phyloP scores from a whole-genome alignment of 2,329 filamentous ascomycete species.

The Knufia fluminis region DNA sequence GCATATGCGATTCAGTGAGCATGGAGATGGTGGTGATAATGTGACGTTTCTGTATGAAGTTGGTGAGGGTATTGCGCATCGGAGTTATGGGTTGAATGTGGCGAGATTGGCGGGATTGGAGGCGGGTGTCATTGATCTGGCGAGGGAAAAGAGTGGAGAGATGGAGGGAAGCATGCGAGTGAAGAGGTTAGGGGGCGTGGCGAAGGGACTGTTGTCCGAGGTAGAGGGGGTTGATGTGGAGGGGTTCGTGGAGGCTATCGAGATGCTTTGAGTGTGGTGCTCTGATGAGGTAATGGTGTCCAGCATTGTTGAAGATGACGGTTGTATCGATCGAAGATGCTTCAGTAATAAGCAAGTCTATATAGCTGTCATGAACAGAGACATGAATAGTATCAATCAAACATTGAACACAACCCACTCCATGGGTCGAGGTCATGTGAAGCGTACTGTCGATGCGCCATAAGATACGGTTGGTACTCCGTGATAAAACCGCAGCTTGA shows the following conservation, averaged over 20 bases:
- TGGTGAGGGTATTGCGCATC: constrained; percentile 79
- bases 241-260: constrained; percentile 20
- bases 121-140: constrained; percentile 64
- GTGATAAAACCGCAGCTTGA: too few species aligned
- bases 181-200: constrained; percentile 45
- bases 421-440: too few species aligned
- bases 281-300: too few species aligned
- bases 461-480: too few species aligned
- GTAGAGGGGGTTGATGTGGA: constrained; percentile 11
- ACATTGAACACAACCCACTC: too few species aligned
- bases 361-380: too few species aligned
- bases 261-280: constrained; percentile 15
- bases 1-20: constrained; percentile 79
- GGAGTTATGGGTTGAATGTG: constrained; percentile 90
- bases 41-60: constrained; percentile 95
- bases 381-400: too few species aligned
- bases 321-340: too few species aligned
- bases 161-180: constrained; percentile 64
- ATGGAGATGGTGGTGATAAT: constrained; percentile 47
- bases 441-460: too few species aligned
- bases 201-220: constrained; percentile 10
- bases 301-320: too few species aligned
- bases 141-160: constrained; percentile 67
- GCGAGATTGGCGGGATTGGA: constrained; percentile 78
- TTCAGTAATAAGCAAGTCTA: too few species aligned